Conservation (phyloP, 2,329 filamentous ascomycete species). For the Acephala macrosclerotiorum region DNA sequence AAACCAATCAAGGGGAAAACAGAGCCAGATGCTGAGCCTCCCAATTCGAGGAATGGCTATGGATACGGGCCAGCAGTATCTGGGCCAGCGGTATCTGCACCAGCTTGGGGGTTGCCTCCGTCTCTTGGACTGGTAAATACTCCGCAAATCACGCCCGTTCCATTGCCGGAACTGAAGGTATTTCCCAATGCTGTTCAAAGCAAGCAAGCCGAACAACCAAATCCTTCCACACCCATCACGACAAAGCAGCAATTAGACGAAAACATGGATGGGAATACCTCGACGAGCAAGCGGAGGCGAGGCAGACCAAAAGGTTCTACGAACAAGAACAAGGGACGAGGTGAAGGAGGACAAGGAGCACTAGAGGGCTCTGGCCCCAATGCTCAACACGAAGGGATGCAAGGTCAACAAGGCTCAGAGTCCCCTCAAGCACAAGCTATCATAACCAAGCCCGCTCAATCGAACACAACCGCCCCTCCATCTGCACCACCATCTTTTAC, state of each 20-base stretch:
- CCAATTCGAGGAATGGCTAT: slow-evolving; percentile 43
- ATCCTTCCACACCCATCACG: slow-evolving; percentile 32
- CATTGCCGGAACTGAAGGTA: slow-evolving; percentile 22
- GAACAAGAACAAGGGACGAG: slow-evolving; percentile 47
- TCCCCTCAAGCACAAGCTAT: slow-evolving; percentile 30
- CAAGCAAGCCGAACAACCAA: slow-evolving; percentile 28
- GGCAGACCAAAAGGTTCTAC: slow-evolving; percentile 61
- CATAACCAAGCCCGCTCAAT: slow-evolving; percentile 23
- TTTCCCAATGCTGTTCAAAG: slow-evolving; percentile 22
- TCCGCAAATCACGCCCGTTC: slow-evolving; percentile 27
- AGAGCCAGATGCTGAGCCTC: slow-evolving; percentile 31
- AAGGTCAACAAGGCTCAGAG: slow-evolving; percentile 28
- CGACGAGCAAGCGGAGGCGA: slow-evolving; percentile 42
- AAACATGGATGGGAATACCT: slow-evolving; percentile 24
- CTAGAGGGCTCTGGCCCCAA: slow-evolving; percentile 7
- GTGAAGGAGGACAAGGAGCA: slow-evolving; percentile 5
- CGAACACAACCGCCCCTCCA: slow-evolving; percentile 13
- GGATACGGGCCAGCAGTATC: slow-evolving; percentile 41
- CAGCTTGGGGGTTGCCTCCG: slow-evolving; percentile 41
- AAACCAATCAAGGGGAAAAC: slow-evolving; percentile 34
- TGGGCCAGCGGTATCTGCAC: slow-evolving; percentile 40
- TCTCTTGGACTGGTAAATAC: slow-evolving; percentile 40
- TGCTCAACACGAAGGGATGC: slow-evolving; percentile 26
- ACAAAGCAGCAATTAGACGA: slow-evolving; percentile 29
- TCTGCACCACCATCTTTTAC: slow-evolving; percentile 14